Evolutionary conservation across 1,284 basidiomycete species (phyloP).

Genomic region (Mycena sp.): DNA sequence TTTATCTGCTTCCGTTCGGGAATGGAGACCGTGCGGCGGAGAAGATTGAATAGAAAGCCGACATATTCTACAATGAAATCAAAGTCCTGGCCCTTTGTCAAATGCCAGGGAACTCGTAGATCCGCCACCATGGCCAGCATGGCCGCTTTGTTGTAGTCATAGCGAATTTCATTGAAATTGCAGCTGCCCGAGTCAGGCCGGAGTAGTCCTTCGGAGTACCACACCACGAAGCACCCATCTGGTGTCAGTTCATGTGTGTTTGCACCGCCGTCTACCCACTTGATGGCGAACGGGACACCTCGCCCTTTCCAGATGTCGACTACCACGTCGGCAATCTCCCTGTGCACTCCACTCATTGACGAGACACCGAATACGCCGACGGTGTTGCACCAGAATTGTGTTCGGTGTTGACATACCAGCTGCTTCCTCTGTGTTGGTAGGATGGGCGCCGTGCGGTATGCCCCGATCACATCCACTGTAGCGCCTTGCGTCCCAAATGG

Average conservation of each 20-base stretch:
- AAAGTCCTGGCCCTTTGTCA: slow-evolving; percentile 4
- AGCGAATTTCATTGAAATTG: slow-evolving; percentile 4
- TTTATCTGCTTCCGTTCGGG: slow-evolving; percentile 1
- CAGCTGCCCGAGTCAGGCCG: neutral
- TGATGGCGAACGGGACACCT: slow-evolving; percentile 1
- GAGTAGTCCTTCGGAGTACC: neutral
- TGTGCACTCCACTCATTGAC: slow-evolving; percentile 4
- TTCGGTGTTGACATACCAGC: neutral
- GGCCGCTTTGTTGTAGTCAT: neutral
- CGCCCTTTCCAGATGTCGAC: no score
- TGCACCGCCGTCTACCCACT: slow-evolving; percentile 2
- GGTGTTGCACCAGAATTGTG: slow-evolving; percentile 3
- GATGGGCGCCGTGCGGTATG: neutral
- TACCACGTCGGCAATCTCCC: slow-evolving; percentile 1
- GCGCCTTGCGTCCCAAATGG: slow-evolving; percentile 1
- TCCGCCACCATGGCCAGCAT: slow-evolving; percentile 1
- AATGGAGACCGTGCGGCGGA: neutral
- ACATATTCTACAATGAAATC: slow-evolving; percentile 4
- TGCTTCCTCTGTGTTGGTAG: neutral
- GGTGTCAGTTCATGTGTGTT: neutral
- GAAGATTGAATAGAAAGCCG: neutral
- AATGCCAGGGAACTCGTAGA: neutral
- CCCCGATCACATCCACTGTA: slow-evolving; percentile 1
- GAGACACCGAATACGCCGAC: neutral
- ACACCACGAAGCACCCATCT: neutral